phyloP scores from a whole-genome alignment of 352 stramenopile genomes.

The Phytophthora sansomeana region DNA sequence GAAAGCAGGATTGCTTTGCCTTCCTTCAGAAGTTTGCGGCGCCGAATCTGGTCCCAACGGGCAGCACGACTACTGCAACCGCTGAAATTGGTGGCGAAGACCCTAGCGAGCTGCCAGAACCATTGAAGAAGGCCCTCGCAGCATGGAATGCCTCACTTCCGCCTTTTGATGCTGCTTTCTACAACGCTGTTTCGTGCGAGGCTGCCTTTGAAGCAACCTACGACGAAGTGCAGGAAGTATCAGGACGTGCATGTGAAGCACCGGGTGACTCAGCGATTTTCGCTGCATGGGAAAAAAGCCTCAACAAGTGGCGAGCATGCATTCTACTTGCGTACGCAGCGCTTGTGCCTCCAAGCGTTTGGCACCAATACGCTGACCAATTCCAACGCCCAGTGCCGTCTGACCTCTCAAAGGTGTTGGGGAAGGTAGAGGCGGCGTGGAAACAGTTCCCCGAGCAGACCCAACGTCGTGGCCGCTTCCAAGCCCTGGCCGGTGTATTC shows the following conservation, averaged over 20 bases:
- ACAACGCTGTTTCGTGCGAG: slow-evolving; percentile 82
- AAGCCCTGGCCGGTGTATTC: slow-evolving; percentile 50
- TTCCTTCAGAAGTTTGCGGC: slow-evolving; percentile 66
- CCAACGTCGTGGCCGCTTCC: slow-evolving; percentile 67
- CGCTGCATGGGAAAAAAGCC: slow-evolving; percentile 55
- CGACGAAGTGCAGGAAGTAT: slow-evolving; percentile 71
- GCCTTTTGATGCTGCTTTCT: slow-evolving; percentile 80
- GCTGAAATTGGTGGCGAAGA: slow-evolving; percentile 71
- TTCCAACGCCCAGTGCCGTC: slow-evolving; percentile 56
- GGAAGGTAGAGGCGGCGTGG: slow-evolving; percentile 56
- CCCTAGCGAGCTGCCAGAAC: slow-evolving; percentile 54
- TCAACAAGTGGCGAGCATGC: slow-evolving; percentile 68
- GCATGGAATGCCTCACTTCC: slow-evolving; percentile 80
- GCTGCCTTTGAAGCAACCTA: slow-evolving; percentile 67
- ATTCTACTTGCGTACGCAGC: slow-evolving; percentile 75
- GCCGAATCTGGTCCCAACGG: slow-evolving; percentile 43
- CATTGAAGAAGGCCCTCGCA: slow-evolving; percentile 48
- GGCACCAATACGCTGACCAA: slow-evolving; percentile 71
- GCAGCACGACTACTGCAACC: slow-evolving; percentile 19
- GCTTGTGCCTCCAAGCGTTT: slow-evolving; percentile 70
- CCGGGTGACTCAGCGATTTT: slow-evolving; percentile 46
- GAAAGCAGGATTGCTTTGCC: slow-evolving; percentile 68
- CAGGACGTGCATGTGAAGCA: slow-evolving; percentile 46
- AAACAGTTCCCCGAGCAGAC: slow-evolving; percentile 53
- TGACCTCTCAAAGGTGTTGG: slow-evolving; percentile 47